These are phyloP conservation scores for Chalciporus sp. DNA, from an alignment of 1,284 basidiomycete genomes.

Conservation along the genomic window DNA sequence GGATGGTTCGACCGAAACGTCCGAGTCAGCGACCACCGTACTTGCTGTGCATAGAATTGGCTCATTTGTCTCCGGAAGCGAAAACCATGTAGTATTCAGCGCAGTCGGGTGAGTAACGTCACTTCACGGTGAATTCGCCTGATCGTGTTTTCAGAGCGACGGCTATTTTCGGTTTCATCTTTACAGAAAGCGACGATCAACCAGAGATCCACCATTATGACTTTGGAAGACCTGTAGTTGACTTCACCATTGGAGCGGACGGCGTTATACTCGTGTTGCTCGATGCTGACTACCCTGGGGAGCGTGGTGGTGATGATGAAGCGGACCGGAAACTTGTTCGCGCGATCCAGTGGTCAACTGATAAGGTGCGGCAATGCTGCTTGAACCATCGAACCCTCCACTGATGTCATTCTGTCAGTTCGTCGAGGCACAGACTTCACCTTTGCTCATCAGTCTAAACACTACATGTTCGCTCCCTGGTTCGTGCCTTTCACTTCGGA, in stretches of 20 bases:
- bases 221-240: constrained; percentile 58
- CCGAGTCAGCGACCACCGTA: constrained; percentile 49
- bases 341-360: constrained; percentile 20
- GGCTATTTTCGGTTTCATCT: constrained; percentile 60
- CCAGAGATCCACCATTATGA: constrained; percentile 46
- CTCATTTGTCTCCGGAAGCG: constrained; percentile 29
- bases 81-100: constrained; percentile 59
- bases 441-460: constrained; percentile 30
- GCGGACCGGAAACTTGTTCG: constrained; percentile 21
- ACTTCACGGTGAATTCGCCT: background rate
- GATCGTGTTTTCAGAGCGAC: constrained; percentile 51
- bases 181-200: constrained; percentile 34
- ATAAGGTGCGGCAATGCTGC: constrained; percentile 15
- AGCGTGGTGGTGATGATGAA: constrained; percentile 39
- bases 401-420: constrained; percentile 20
- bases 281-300: constrained; percentile 46
- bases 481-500: constrained; percentile 28
- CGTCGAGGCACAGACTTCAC: constrained; percentile 12
- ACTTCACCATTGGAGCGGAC: constrained; percentile 50
- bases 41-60: constrained; percentile 30
- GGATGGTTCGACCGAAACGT: constrained; percentile 1
- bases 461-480: constrained; percentile 32
- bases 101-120: constrained; percentile 60
- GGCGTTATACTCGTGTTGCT: constrained; percentile 51
- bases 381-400: background rate